Evolutionary conservation across 2,329 filamentous ascomycete genomes (phyloP).

Genomic region (Diaporthe velutina): DNA sequence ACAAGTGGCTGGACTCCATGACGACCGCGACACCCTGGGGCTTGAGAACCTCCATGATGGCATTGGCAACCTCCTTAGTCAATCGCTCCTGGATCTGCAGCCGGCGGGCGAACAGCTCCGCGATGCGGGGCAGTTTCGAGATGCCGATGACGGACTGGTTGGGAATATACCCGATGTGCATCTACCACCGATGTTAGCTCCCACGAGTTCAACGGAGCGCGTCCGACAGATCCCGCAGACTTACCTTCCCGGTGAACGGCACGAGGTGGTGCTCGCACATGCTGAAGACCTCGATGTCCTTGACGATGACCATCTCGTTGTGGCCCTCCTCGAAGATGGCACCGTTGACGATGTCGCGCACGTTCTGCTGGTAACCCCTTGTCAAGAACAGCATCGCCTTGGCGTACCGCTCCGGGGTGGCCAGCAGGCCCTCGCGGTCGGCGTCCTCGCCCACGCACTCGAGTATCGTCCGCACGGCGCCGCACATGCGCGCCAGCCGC

Average conservation of each 20-base stretch:
- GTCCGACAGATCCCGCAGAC: slow-evolving; percentile 23
- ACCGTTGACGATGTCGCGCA: slow-evolving; percentile 90
- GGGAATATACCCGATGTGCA: slow-evolving; percentile 99
- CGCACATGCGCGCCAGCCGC: slow-evolving; percentile 70
- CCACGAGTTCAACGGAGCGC: accelerated
- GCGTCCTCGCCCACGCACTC: slow-evolving; percentile 79
- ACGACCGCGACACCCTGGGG: slow-evolving; percentile 97
- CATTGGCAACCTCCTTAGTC: slow-evolving; percentile 95
- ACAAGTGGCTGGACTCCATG: slow-evolving; percentile 96
- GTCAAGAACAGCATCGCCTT: slow-evolving; percentile 97
- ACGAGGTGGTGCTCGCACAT: slow-evolving; percentile 98
- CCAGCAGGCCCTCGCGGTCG: slow-evolving; percentile 73
- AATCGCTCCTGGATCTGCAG: slow-evolving; percentile 97
- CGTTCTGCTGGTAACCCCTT: slow-evolving; percentile 95
- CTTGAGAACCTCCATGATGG: slow-evolving; percentile 91
- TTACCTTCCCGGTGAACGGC: slow-evolving; percentile 93
- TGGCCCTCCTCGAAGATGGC: slow-evolving; percentile 97
- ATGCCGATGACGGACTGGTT: slow-evolving; percentile 91
- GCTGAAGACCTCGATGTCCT: slow-evolving; percentile 95
- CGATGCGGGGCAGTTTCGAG: slow-evolving; percentile 94
- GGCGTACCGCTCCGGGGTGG: slow-evolving; percentile 87
- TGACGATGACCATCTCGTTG: slow-evolving; percentile 97
- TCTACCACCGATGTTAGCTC: slow-evolving; percentile 63
- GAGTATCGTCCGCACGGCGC: slow-evolving; percentile 74
- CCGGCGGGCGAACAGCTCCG: slow-evolving; percentile 94